Base-by-base conservation (phyloP, 148 eudicot species). In the Vaccinium myrtillus region DNA sequence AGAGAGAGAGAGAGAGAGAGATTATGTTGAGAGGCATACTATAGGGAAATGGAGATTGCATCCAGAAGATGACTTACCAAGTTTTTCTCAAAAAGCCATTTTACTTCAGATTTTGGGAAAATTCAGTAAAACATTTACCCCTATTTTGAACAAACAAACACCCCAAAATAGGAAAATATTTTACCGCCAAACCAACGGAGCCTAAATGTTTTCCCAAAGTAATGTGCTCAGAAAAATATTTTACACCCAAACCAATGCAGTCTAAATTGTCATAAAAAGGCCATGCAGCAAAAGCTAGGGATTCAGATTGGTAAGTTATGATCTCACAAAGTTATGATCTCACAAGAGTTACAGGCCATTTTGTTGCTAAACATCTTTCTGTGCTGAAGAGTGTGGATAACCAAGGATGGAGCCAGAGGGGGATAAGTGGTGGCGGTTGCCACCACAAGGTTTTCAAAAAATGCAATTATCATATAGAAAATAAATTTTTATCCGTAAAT, bases 251-350 rank as follows among this genome's bases (percentile, higher is more conserved):
- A 69, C 18, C 25, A 25, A 69, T 0, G 5, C 30, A 69, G 36
- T 15, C 53, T 70, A 43, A 78, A 53, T 11, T 50, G 8, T n/a
- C 75, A 36, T 21, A 46, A 6, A 32, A 39, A 71, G 54, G 78
- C 32, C 59, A 71, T 56, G 73, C 49, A 46, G 67, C 65, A 21
- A 77, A 67, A 73, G 59, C 55, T 61, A 85, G 73, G 54, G 5
- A 27, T 19, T 50, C 9, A n/a, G n/a, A 48, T 75, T 30, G 67
- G 58, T 25, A 76, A 67, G 78, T 32, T 75, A 39, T 13, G 81
- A 83, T 70, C 39, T 36, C 27, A 18, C 78, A 83, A 82, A 67
- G 78, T 32, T 75, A 39, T 13, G 81, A 83, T 70, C 39, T 36
- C 27, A 18, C 78, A 83, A 82, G 50, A 27, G 51, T 63, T 50